A percentile compares a stretch with the other conserved stretches of the same genome.
Evolutionary conservation across 306 rosid genomes (phyloP).

Genomic region (Citrullus amarus): DNA sequence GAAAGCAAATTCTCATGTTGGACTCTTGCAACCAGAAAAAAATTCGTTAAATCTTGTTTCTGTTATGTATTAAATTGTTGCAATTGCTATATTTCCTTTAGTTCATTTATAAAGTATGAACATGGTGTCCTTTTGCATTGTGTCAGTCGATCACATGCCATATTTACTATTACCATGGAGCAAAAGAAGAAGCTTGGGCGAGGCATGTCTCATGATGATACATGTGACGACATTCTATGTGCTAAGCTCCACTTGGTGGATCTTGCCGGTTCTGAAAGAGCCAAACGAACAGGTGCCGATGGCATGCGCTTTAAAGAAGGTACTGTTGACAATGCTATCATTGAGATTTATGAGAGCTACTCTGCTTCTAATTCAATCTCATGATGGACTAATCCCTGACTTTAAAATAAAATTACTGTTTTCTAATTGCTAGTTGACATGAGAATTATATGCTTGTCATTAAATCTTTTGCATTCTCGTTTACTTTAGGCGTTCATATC

Average conservation of each 20-base stretch:
- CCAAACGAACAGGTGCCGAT: slow-evolving; percentile 93
- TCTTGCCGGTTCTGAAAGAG: slow-evolving; percentile 96
- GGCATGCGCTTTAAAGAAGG: slow-evolving; percentile 98
- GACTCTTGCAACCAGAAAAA: not conserved
- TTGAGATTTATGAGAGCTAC: not conserved
- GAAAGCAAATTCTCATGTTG: not conserved
- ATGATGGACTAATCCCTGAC: not conserved
- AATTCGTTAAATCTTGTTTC: not conserved
- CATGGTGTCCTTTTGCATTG: not conserved
- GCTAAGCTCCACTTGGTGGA: slow-evolving; percentile 90
- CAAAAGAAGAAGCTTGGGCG: slow-evolving; percentile 44
- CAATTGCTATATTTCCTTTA: not conserved
- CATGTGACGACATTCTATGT: slow-evolving; percentile 67
- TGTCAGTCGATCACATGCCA: slow-evolving; percentile 88
- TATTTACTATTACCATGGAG: slow-evolving; percentile 85
- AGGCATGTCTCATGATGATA: slow-evolving; percentile 28
- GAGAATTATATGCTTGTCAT: not conserved
- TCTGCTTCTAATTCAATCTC: not conserved
- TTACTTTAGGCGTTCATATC: slow-evolving; percentile 74
- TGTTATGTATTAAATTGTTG: not conserved
- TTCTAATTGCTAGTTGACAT: not conserved
- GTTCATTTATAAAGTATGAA: not conserved
- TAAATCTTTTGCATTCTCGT: not conserved
- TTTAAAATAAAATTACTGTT: not conserved
- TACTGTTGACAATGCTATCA: slow-evolving; percentile 13